A percentile compares a stretch with the other conserved stretches of the same genome.
These are phyloP conservation scores for Aspergillus steynii DNA, from an alignment of 495 filamentous ascomycete genomes.

Conservation along the genomic window DNA sequence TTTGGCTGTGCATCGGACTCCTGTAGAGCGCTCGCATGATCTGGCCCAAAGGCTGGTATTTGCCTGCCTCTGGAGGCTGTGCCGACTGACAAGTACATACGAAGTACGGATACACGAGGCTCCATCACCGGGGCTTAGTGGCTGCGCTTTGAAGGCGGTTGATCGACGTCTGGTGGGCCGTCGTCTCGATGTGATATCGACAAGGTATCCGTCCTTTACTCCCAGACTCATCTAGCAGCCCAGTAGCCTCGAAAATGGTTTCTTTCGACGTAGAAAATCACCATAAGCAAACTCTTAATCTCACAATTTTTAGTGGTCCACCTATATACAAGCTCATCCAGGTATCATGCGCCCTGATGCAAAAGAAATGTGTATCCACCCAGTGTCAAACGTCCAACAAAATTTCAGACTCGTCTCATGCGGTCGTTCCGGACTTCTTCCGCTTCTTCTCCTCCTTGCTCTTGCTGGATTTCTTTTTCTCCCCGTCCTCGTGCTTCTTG, in stretches of 20 bases:
- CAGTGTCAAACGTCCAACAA: constrained; percentile 16
- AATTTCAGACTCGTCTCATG: constrained; percentile 3
- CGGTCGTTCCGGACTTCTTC: constrained; percentile 43
- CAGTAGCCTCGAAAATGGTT: too few species aligned
- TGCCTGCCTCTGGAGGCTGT: too few species aligned
- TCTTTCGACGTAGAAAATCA: too few species aligned
- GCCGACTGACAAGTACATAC: too few species aligned
- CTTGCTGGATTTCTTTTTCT: constrained; percentile 43
- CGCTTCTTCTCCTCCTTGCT: constrained; percentile 45
- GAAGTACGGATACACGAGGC: constrained; percentile 5
- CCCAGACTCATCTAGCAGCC: neutral
- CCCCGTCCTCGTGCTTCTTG: constrained; percentile 35
- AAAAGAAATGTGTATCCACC: constrained; percentile 11
- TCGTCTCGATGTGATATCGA: neutral
- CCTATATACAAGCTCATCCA: constrained; percentile 3
- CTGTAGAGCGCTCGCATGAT: too few species aligned
- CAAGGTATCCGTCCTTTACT: too few species aligned
- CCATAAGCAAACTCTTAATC: neutral
- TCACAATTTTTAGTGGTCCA: neutral
- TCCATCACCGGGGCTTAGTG: constrained; percentile 15
- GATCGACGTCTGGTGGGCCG: constrained; percentile 15
- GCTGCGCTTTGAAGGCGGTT: constrained; percentile 12
- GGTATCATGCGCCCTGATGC: constrained; percentile 14
- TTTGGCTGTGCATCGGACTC: too few species aligned
- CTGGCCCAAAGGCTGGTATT: too few species aligned